Base-by-base conservation (phyloP, 2,329 filamentous ascomycete species). In the Tolypocladium sp. region DNA sequence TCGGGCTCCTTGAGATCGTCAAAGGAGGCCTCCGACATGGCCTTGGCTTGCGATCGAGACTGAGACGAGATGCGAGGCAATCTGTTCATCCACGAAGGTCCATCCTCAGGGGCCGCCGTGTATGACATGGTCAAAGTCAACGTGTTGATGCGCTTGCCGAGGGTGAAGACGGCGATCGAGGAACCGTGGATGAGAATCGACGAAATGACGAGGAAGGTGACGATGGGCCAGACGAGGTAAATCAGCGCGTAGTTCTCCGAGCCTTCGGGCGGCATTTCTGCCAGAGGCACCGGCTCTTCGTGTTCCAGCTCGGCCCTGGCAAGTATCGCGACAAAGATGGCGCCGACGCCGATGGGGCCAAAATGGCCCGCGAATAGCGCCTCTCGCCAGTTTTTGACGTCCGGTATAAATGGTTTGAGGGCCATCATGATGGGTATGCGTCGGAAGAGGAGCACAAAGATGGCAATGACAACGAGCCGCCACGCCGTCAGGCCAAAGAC, bases 121-220 rank as follows among this genome's bases (percentile, higher is more conserved):
- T 97, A 99, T 0, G 94, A 97, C 84, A 99, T 90, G 58, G 94
- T 97, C 61, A 99, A 81, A 1, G 91, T 92, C 65, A 99, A 77
- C 0, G 94, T 97, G 76, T 97, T 97, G 82, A 99, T 99, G 62
- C 90, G 92, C 74, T 97, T 99, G 67, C 94, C 94, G 1, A 99
- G 84, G 0, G 94, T 97, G 68, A 99, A 99, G 10, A 99, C 94
- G 6, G 94, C 94, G 66, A 99, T 89, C 0, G 94, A 97, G n/a
- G 94, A 97, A 27, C 94, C 94, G 68, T 99, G 94, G 1, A 99
- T 91, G 42, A 97, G 76, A 67, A 99, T 99, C 15, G 94, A 99
- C 4, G 90, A 83, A 57, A 99, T 90, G 61, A 99, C 93, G 68
- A 99, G 78, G 74, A 99, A 99, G 0, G 91, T 91, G 0, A 90